A percentile compares a stretch with the other conserved stretches of the same genome.
These are phyloP conservation scores for Xerocomus potaroensis DNA, from an alignment of 768 basidiomycete species.

Conservation along the genomic window DNA sequence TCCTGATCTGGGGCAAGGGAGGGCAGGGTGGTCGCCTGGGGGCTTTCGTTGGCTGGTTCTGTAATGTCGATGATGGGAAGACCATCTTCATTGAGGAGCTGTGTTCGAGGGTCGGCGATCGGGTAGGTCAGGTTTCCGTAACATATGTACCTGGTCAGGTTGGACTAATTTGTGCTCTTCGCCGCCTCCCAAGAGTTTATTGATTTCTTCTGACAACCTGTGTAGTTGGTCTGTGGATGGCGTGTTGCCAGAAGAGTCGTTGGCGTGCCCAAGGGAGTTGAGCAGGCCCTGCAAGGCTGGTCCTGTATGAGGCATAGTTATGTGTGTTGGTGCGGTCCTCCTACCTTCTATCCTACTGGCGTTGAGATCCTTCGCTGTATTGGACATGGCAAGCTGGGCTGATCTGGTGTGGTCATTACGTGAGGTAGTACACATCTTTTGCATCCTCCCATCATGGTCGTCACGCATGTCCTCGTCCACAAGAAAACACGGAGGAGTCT, in stretches of 20 bases:
- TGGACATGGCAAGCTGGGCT: conserved; percentile 23
- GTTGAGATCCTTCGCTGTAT: conserved; percentile 24
- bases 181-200: conserved; percentile 46
- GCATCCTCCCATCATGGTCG: conserved; percentile 35
- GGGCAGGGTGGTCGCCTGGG: conserved; percentile 16
- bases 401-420: conserved; percentile 19
- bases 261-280: conserved; percentile 30
- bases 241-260: conserved; percentile 15
- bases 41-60: conserved; percentile 44
- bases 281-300: conserved; percentile 40
- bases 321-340: conserved; percentile 12
- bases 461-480: conserved; percentile 34
- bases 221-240: conserved; percentile 46
- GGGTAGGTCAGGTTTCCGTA: conserved; percentile 14
- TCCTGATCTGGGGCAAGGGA: conserved; percentile 37
- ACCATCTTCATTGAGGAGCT: conserved; percentile 76
- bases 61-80: conserved; percentile 75
- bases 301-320: too few relatives aligned
- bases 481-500: conserved; percentile 46
- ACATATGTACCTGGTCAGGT: conserved; percentile 57
- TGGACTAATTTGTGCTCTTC: conserved; percentile 39
- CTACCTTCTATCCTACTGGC: conserved; percentile 36
- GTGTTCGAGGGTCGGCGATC: conserved; percentile 17
- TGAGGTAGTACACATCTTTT: conserved; percentile 8
- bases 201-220: conserved; percentile 56